phyloP scores from a whole-genome alignment of 148 eudicot species.

The Pouteria glomerata region DNA sequence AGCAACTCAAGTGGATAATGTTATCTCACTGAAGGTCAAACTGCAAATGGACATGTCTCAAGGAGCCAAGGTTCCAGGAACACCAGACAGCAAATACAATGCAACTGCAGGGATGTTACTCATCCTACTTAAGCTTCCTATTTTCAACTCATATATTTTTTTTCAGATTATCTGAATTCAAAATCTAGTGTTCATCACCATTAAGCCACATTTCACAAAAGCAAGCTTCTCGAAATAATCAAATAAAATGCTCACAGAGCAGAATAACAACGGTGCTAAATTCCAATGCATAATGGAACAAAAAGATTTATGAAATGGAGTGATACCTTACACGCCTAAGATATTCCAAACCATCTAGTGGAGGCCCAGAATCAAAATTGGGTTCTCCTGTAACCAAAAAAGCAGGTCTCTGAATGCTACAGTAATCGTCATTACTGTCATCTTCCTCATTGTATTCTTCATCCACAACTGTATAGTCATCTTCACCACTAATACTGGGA shows the following conservation, averaged over 20 bases:
- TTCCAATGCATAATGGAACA: background rate
- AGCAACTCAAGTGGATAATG: no score
- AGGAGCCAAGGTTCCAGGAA: no score
- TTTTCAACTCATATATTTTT: no score
- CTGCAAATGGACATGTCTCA: no score
- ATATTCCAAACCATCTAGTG: conserved; percentile 89
- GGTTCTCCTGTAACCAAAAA: conserved; percentile 86
- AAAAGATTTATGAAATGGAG: background rate
- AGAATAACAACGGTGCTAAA: background rate
- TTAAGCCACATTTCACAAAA: background rate
- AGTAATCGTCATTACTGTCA: conserved; percentile 66
- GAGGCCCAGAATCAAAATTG: conserved; percentile 88
- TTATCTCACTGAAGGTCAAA: no score
- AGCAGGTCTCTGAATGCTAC: conserved; percentile 70
- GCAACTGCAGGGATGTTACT: no score
- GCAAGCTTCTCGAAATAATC: background rate
- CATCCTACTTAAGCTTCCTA: no score
- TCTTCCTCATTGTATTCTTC: conserved; percentile 56
- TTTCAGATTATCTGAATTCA: background rate
- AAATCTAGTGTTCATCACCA: background rate
- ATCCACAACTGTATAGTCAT: conserved; percentile 11
- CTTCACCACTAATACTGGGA: conserved; percentile 19
- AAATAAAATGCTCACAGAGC: background rate
- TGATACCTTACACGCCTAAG: conserved; percentile 92
- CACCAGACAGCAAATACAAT: no score